Percentiles rank a stretch among this genome's conserved stretches.
These are phyloP conservation scores for Gossypium davidsonii DNA, from an alignment of 441 rosid species.

Conservation along the genomic window DNA sequence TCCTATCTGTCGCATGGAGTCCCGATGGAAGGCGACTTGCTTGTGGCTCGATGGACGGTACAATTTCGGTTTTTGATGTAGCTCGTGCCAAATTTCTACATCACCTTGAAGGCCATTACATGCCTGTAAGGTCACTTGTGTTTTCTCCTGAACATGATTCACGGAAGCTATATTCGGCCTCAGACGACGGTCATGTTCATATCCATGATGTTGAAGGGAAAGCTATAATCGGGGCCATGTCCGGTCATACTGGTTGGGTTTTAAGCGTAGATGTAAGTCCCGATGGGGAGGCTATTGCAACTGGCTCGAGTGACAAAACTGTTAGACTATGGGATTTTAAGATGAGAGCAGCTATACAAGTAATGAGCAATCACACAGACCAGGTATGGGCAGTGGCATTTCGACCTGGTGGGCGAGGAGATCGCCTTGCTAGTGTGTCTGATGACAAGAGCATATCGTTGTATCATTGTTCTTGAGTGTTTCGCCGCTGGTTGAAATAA, in stretches of 20 bases:
- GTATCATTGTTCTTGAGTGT: slow-evolving; percentile 63
- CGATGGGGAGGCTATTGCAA: slow-evolving; percentile 77
- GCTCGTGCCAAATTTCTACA: slow-evolving; percentile 73
- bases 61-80: slow-evolving; percentile 78
- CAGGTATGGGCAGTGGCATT: slow-evolving; percentile 95
- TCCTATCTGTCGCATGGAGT: slow-evolving; percentile 87
- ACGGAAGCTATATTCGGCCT: slow-evolving; percentile 67
- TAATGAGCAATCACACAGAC: slow-evolving; percentile 81
- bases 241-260: slow-evolving; percentile 92
- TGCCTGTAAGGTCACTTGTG: slow-evolving; percentile 88
- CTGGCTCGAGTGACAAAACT: slow-evolving; percentile 90
- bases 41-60: slow-evolving; percentile 95
- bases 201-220: slow-evolving; percentile 91
- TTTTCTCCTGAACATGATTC: slow-evolving; percentile 63
- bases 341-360: slow-evolving; percentile 88
- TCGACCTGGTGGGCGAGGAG: slow-evolving; percentile 47
- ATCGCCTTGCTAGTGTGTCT: slow-evolving; percentile 80
- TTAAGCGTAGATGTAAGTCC: slow-evolving; percentile 89
- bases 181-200: slow-evolving; percentile 85
- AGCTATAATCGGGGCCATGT: slow-evolving; percentile 63
- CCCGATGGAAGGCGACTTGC: slow-evolving; percentile 79
- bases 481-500: not conserved
- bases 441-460: slow-evolving; percentile 93
- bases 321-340: slow-evolving; percentile 92
- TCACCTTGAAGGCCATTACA: slow-evolving; percentile 83